Percentiles rank a stretch among this genome's conserved stretches.
Evolutionary conservation across 495 filamentous ascomycete genomes (phyloP).

Genomic region (Annulohypoxylon moriforme): DNA sequence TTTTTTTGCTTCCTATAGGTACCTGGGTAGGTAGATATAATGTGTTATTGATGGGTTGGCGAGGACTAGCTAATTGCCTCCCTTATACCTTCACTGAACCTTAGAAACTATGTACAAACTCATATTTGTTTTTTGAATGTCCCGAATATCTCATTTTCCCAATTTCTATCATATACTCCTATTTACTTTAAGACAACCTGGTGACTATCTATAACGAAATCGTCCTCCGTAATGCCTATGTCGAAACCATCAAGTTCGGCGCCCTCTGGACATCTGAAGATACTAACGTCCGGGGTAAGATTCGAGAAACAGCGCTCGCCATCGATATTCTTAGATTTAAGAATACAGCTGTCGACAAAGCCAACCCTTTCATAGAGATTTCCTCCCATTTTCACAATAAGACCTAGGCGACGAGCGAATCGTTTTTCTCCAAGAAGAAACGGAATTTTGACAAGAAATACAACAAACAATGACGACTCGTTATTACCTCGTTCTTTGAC

Average conservation of each 20-base stretch:
- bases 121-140: too few relatives aligned
- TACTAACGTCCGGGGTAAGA: not conserved
- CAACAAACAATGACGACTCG: not conserved
- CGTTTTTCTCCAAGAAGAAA: too few relatives aligned
- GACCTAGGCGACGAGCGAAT: not conserved
- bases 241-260: not conserved
- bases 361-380: not conserved
- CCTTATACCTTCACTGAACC: too few relatives aligned
- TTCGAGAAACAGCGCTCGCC: not conserved
- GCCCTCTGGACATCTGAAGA: not conserved
- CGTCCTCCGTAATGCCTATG: not conserved
- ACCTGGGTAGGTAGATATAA: not conserved
- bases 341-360: not conserved
- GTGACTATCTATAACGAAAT: not conserved
- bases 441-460: not conserved
- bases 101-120: not conserved
- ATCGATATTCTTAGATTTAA: not conserved
- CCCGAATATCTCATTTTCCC: too few relatives aligned
- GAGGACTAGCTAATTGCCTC: too few relatives aligned
- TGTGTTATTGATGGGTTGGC: too few relatives aligned
- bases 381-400: not conserved
- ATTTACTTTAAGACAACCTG: not conserved
- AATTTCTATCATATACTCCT: not conserved
- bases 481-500: not conserved
- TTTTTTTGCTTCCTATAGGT: conserved; percentile 3